Conservation (phyloP, 2,329 filamentous ascomycete genomes). For the Gliomastix tumulicola region DNA sequence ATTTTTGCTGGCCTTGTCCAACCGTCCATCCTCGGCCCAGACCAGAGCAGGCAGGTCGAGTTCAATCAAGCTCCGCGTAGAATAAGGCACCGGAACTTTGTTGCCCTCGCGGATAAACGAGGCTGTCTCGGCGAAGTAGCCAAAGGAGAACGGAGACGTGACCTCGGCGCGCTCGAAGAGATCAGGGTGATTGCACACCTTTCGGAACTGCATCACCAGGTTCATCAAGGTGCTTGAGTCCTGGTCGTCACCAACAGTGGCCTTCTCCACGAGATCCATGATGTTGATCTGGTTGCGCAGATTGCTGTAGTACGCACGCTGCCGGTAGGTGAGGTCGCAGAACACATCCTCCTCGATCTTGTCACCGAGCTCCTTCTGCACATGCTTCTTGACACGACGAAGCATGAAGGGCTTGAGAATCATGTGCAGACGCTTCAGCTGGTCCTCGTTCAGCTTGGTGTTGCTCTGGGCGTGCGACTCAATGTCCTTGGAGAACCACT, state of each 20-base stretch:
- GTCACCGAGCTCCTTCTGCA: conserved; percentile 97
- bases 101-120: conserved; percentile 88
- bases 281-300: conserved; percentile 96
- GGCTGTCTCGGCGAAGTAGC: conserved; percentile 89
- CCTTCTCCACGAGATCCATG: conserved; percentile 97
- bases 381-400: conserved; percentile 98
- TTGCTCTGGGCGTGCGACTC: conserved; percentile 98
- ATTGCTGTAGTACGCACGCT: conserved; percentile 87
- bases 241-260: conserved; percentile 85
- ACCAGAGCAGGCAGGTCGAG: conserved; percentile 76
- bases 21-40: conserved; percentile 71
- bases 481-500: conserved; percentile 94
- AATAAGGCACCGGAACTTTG: conserved; percentile 77
- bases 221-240: conserved; percentile 98
- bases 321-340: conserved; percentile 93
- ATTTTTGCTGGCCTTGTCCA: conserved; percentile 65
- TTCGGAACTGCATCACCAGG: conserved; percentile 98
- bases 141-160: conserved; percentile 73
- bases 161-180: conserved; percentile 93
- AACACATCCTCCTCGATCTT: conserved; percentile 97
- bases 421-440: conserved; percentile 95
- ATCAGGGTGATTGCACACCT: conserved; percentile 98
- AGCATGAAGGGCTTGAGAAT: conserved; percentile 99
- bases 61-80: conserved; percentile 77
- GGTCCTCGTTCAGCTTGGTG: conserved; percentile 98